Conservation (phyloP, 2,329 filamentous ascomycete species). For the Penicillium sp. region DNA sequence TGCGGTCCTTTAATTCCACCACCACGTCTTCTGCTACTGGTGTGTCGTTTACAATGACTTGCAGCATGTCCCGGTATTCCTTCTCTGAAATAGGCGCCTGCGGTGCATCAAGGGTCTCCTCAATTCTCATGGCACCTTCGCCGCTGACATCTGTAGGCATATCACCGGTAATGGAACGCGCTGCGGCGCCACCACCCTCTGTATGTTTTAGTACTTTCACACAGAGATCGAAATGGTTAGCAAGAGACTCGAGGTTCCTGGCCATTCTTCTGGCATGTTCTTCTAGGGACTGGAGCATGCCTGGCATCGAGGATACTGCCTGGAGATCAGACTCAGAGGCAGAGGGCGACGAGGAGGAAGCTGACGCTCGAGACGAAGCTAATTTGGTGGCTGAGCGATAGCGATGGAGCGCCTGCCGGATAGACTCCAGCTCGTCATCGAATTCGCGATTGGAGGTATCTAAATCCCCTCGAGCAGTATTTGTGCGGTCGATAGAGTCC, state of each 20-base stretch:
- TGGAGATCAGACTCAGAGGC: slow-evolving; percentile 39
- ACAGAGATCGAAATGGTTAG: slow-evolving; percentile 89
- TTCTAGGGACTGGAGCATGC: slow-evolving; percentile 67
- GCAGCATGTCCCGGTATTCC: slow-evolving; percentile 81
- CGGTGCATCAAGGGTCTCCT: slow-evolving; percentile 47
- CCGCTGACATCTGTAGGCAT: slow-evolving; percentile 55
- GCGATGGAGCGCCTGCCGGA: slow-evolving; percentile 62
- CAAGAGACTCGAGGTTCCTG: slow-evolving; percentile 75
- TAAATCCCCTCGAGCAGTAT: slow-evolving; percentile 63
- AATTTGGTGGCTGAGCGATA: slow-evolving; percentile 44
- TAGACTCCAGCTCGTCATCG: slow-evolving; percentile 70
- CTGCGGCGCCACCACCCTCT: slow-evolving; percentile 75
- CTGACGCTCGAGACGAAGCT: slow-evolving; percentile 41
- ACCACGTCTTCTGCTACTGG: slow-evolving; percentile 66
- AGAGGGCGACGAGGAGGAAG: slow-evolving; percentile 39
- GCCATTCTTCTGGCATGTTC: slow-evolving; percentile 82
- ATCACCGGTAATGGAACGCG: slow-evolving; percentile 68
- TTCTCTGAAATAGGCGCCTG: slow-evolving; percentile 73
- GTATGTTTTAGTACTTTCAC: slow-evolving; percentile 89
- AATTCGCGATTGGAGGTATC: slow-evolving; percentile 65
- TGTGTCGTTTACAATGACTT: slow-evolving; percentile 67
- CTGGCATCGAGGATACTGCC: slow-evolving; percentile 50
- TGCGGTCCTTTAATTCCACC: slow-evolving; percentile 71
- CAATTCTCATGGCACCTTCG: slow-evolving; percentile 35
- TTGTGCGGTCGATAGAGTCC: slow-evolving; percentile 64